phyloP scores from a whole-genome alignment of 106 monocot species.

The Dactylorhiza incarnata region DNA sequence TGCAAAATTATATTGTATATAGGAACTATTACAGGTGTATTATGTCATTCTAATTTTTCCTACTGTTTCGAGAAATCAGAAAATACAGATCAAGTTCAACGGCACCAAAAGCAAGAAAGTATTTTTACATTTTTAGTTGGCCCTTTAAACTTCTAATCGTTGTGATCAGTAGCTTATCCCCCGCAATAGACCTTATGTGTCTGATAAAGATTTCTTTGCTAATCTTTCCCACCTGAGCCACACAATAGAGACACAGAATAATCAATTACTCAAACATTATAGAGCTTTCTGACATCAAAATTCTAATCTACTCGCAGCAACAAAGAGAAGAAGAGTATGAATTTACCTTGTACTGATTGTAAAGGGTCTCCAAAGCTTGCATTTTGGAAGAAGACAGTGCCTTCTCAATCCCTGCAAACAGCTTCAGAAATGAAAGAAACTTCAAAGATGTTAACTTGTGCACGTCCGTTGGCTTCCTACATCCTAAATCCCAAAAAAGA shows the following conservation, averaged over 20 bases:
- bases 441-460: neutral
- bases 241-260: neutral
- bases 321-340: neutral
- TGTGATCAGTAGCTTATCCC: constrained; percentile 8
- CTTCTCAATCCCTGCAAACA: constrained; percentile 25
- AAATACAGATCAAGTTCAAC: too few relatives aligned
- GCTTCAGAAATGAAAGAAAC: constrained; percentile 13
- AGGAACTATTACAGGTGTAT: too few relatives aligned
- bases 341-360: constrained; percentile 26
- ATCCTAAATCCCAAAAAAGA: too few relatives aligned
- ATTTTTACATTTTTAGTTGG: too few relatives aligned
- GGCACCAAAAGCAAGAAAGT: too few relatives aligned
- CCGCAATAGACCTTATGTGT: constrained; percentile 10
- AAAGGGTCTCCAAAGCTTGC: constrained; percentile 15
- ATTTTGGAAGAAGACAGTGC: constrained; percentile 12
- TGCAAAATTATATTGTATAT: too few relatives aligned
- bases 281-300: neutral
- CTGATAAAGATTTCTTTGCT: constrained; percentile 6
- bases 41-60: too few relatives aligned
- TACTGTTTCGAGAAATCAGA: too few relatives aligned
- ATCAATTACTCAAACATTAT: neutral
- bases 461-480: neutral
- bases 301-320: neutral
- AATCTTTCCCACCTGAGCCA: constrained; percentile 8
- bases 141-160: constrained; percentile 1